Evolutionary conservation across 2,329 filamentous ascomycete species (phyloP).

Genomic region (Stemphylium vesicarium): DNA sequence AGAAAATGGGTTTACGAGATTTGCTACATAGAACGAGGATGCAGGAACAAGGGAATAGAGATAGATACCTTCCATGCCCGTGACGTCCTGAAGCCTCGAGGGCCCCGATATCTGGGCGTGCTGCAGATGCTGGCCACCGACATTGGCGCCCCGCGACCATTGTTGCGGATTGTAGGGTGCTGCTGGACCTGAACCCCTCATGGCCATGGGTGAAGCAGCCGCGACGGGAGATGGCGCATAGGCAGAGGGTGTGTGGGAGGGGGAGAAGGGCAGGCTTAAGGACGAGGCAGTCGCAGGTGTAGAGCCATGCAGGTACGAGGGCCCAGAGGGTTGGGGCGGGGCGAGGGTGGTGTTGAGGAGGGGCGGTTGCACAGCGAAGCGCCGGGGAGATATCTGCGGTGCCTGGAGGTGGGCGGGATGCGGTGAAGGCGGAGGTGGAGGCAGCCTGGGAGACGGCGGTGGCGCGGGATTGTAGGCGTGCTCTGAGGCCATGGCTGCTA

Average conservation of each 20-base stretch:
- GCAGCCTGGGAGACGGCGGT: slow-evolving; percentile 28
- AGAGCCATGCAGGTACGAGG: slow-evolving; percentile 40
- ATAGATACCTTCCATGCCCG: slow-evolving; percentile 57
- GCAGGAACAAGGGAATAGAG: slow-evolving; percentile 4
- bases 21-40: background rate
- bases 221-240: slow-evolving; percentile 41
- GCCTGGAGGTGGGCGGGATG: slow-evolving; percentile 20
- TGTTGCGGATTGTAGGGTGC: slow-evolving; percentile 58
- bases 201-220: slow-evolving; percentile 46
- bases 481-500: slow-evolving; percentile 21
- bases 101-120: slow-evolving; percentile 39
- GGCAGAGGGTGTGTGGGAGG: slow-evolving; percentile 42
- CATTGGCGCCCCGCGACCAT: slow-evolving; percentile 52
- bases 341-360: slow-evolving; percentile 50
- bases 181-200: slow-evolving; percentile 33
- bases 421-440: slow-evolving; percentile 28
- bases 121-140: slow-evolving; percentile 47
- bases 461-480: slow-evolving; percentile 16
- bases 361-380: slow-evolving; percentile 51
- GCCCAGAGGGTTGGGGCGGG: slow-evolving; percentile 38
- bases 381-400: slow-evolving; percentile 41
- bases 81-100: slow-evolving; percentile 47
- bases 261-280: slow-evolving; percentile 46
- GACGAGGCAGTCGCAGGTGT: slow-evolving; percentile 50
- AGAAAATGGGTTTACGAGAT: background rate